Base-by-base conservation (phyloP, 78 protist species). In the Dictyostelium purpureum region DNA sequence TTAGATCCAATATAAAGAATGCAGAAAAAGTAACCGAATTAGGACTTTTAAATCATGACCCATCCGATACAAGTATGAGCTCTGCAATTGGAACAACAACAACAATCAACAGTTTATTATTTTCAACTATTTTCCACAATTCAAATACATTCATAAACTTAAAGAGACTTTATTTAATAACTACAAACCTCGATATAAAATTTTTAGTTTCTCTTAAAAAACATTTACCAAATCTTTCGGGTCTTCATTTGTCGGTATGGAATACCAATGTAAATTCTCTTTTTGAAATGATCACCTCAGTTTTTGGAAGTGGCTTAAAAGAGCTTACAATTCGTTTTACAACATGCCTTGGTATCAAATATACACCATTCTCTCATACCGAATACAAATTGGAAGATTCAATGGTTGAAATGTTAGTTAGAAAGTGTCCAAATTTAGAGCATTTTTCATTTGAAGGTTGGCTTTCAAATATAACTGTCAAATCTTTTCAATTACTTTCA, bases 371-470 rank as follows among this genome's bases (percentile, higher is more conserved):
- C 43, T 85, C 92, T 45, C 92, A 85, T 33, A 52, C 81, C 18
- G 92, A 85, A 19, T 18, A 70, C n/a, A 57, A 73, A 38, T 66
- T 85, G 18, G 82, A 70, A 26, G 92, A 85, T 47, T 61, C 80
- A 73, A 85, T 85, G 82, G 78, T 85, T 26, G 82, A 85, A 7
- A 6, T 26, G 2, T 42, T 85, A 2, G 69, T 66, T 31, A 54
- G 24, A 0, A 40, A 43, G 18, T 85, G 92, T 37, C 92, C 80
- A 18, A 73, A 85, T 47, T 16, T 85, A 0, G 43, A 52, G 18
- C 52, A 85, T 28, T 85, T 85, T 47, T 85, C 92, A 35, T 85
- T 85, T 49, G 92, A 85, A 49, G 92, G 92, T 61, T 85, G 92
- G 92, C 12, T 85, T 4, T 57, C 80, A 1, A 61, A 31, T 45